Evolutionary conservation across 768 basidiomycete species (phyloP).

Genomic region (Auricularia sp.): DNA sequence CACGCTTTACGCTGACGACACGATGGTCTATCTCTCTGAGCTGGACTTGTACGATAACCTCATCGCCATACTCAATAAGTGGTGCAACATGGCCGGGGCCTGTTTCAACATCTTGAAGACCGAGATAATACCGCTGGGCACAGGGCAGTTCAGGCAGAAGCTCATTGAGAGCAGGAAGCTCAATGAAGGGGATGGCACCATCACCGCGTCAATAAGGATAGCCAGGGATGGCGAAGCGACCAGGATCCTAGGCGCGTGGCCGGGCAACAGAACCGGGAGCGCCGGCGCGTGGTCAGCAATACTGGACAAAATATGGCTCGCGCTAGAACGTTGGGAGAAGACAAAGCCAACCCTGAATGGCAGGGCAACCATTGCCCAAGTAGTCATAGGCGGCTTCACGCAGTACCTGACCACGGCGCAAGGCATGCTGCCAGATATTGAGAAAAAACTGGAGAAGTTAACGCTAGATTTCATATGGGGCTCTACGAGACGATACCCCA

Average conservation of each 20-base stretch:
- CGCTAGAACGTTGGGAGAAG: slow-evolving; percentile 18
- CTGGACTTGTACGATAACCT: slow-evolving; percentile 21
- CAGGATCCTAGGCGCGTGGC: slow-evolving; percentile 23
- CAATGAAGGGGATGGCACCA: neutral
- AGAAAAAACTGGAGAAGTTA: slow-evolving; percentile 12
- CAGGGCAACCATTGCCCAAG: slow-evolving; percentile 15
- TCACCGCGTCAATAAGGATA: slow-evolving; percentile 19
- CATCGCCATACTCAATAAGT: slow-evolving; percentile 19
- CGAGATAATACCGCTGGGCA: slow-evolving; percentile 27
- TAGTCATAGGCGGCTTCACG: slow-evolving; percentile 22
- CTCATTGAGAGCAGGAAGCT: slow-evolving; percentile 9
- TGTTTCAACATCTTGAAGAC: slow-evolving; percentile 36
- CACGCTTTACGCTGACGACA: slow-evolving; percentile 35
- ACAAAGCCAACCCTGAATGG: slow-evolving; percentile 24
- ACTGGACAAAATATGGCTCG: slow-evolving; percentile 18
- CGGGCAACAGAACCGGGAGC: slow-evolving; percentile 21
- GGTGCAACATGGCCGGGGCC: slow-evolving; percentile 32
- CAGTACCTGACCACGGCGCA: slow-evolving; percentile 28
- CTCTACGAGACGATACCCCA: neutral
- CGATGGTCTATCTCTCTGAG: slow-evolving; percentile 25
- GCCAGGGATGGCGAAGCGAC: slow-evolving; percentile 20
- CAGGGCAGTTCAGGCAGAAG: neutral
- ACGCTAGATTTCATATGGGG: slow-evolving; percentile 23
- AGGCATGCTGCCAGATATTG: slow-evolving; percentile 25
- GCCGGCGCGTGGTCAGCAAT: slow-evolving; percentile 18